Evolutionary conservation across 2,329 filamentous ascomycete species (phyloP).

Genomic region (Hirsutella rhossiliensis): DNA sequence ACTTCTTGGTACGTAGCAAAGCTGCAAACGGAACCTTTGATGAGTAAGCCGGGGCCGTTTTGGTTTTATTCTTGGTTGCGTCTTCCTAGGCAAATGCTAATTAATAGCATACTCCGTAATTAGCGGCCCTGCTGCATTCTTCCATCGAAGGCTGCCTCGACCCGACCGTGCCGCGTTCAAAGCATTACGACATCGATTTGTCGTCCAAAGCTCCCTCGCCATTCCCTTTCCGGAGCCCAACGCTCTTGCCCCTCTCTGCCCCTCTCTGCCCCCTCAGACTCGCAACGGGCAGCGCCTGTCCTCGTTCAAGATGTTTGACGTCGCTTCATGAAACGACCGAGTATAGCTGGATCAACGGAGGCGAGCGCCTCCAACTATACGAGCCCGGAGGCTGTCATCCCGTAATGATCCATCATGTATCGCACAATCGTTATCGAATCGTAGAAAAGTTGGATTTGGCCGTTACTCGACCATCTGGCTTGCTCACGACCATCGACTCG

Average conservation of each 20-base stretch:
- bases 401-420: not conserved
- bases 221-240: no score
- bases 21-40: no score
- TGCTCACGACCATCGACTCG: conserved; percentile 15
- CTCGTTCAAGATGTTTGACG: not conserved
- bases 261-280: no score
- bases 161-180: not conserved
- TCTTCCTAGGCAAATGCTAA: not conserved
- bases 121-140: no score
- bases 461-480: conserved; percentile 28
- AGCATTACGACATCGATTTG: not conserved
- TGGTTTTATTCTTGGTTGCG: no score
- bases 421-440: conserved; percentile 18
- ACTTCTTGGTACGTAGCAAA: no score
- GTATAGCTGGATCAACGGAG: not conserved
- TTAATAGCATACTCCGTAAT: no score
- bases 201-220: not conserved
- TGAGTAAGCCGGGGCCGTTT: not conserved
- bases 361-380: not conserved
- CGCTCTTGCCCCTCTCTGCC: no score
- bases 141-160: not conserved
- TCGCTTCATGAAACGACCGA: not conserved
- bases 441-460: conserved; percentile 26
- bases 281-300: not conserved
- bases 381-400: conserved; percentile 1